These are phyloP conservation scores for Aspergillus jensenii DNA, from an alignment of 2,329 filamentous ascomycete genomes.

Conservation along the genomic window DNA sequence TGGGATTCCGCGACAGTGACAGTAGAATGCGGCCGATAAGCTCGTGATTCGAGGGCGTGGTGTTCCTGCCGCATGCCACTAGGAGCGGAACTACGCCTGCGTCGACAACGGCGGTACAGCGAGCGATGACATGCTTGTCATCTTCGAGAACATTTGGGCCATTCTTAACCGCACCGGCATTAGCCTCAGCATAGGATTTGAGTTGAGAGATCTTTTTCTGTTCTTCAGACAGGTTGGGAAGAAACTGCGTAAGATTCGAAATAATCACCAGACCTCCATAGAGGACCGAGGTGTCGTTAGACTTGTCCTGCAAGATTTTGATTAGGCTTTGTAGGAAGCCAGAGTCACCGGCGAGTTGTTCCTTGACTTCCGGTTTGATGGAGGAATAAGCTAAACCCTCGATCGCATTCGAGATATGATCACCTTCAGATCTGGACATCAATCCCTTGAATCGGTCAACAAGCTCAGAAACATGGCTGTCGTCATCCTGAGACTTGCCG, in stretches of 20 bases:
- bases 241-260: conserved; percentile 79
- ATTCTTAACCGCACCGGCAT: conserved; percentile 66
- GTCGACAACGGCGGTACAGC: conserved; percentile 77
- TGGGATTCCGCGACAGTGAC: conserved; percentile 71
- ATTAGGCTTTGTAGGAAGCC: conserved; percentile 70
- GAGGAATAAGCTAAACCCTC: conserved; percentile 93
- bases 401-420: conserved; percentile 71
- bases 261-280: conserved; percentile 87
- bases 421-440: conserved; percentile 41
- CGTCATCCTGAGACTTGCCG: conserved; percentile 35
- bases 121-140: conserved; percentile 69
- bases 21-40: conserved; percentile 76
- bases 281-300: conserved; percentile 67
- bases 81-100: conserved; percentile 75
- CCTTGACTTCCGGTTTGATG: conserved; percentile 80
- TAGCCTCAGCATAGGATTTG: conserved; percentile 89
- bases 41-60: conserved; percentile 67
- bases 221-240: conserved; percentile 77
- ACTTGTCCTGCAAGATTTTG: conserved; percentile 43
- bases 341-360: conserved; percentile 69
- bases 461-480: conserved; percentile 52
- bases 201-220: conserved; percentile 89
- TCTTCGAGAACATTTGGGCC: conserved; percentile 67
- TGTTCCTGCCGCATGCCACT: conserved; percentile 68
- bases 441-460: conserved; percentile 55